Evolutionary conservation across 768 basidiomycete genomes (phyloP).

Genomic region (Macrolepiota fuliginosa): DNA sequence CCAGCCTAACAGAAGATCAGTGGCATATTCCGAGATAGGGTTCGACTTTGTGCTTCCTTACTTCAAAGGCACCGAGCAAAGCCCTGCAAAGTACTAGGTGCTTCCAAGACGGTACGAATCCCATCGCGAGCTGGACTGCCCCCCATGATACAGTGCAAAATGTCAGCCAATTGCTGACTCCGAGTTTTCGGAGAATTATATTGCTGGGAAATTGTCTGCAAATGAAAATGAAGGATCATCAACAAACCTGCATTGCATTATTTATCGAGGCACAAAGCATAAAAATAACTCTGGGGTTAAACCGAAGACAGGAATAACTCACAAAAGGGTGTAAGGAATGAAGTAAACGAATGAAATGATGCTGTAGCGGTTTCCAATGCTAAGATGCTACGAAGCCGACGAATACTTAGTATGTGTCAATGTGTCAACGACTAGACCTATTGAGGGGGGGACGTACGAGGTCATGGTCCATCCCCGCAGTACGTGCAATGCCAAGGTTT

Average conservation of each 20-base stretch:
- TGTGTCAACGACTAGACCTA: not conserved
- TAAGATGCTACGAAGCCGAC: constrained; percentile 28
- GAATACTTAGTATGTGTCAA: too few species aligned
- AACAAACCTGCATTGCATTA: not conserved
- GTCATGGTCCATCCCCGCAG: constrained; percentile 38
- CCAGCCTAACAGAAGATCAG: constrained; percentile 34
- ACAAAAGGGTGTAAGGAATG: constrained; percentile 47
- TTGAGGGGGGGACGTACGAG: constrained; percentile 18
- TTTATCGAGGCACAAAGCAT: not conserved
- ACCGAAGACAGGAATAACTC: constrained; percentile 16
- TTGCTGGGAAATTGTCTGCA: constrained; percentile 44
- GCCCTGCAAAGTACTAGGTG: constrained; percentile 35
- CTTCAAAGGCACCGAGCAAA: constrained; percentile 43
- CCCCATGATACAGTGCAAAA: constrained; percentile 37
- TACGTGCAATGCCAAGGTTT: constrained; percentile 40
- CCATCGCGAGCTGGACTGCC: constrained; percentile 42
- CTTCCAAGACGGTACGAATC: constrained; percentile 32
- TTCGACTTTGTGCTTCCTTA: constrained; percentile 18
- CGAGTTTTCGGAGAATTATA: constrained; percentile 36
- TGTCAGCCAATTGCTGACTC: constrained; percentile 38
- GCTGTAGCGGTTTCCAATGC: constrained; percentile 39
- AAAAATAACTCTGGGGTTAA: not conserved
- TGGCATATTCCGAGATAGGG: not conserved
- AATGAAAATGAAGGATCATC: not conserved
- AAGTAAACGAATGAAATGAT: constrained; percentile 45